Conservation (phyloP, 352 stramenopile genomes). For the Elongisporangium undulatum region DNA sequence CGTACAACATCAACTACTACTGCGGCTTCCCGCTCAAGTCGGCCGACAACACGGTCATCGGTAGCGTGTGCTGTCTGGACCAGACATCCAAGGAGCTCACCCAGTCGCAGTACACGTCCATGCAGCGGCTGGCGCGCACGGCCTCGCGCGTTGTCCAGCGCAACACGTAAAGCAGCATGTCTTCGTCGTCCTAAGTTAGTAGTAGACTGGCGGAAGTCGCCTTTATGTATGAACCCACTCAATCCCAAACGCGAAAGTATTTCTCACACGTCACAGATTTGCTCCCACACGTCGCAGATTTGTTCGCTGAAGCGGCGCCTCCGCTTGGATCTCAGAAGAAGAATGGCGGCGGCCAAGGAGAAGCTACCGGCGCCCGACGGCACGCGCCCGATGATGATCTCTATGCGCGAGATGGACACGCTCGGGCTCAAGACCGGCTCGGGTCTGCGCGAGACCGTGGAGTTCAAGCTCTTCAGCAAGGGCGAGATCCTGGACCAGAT, state of each 20-base stretch:
- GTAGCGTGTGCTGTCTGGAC: slow-evolving; percentile 57
- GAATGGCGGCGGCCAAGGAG: slow-evolving; percentile 19
- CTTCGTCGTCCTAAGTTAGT: not conserved
- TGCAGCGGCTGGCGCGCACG: slow-evolving; percentile 46
- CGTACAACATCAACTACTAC: slow-evolving; percentile 60
- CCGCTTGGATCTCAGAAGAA: not conserved
- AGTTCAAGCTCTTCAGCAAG: slow-evolving; percentile 67
- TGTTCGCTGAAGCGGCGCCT: not conserved
- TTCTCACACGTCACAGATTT: not conserved
- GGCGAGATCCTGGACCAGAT: slow-evolving; percentile 72
- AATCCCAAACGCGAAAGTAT: not conserved
- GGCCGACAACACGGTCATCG: slow-evolving; percentile 43
- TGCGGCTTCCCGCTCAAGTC: slow-evolving; percentile 62
- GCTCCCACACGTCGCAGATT: not conserved
- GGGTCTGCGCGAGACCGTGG: slow-evolving; percentile 68
- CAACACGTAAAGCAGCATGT: not conserved
- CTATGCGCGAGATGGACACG: slow-evolving; percentile 83
- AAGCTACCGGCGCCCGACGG: slow-evolving; percentile 53
- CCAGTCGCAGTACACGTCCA: slow-evolving; percentile 47
- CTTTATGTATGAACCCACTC: not conserved
- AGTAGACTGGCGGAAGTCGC: not conserved
- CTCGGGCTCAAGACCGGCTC: slow-evolving; percentile 75
- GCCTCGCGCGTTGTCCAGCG: slow-evolving; percentile 39
- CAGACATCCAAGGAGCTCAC: slow-evolving; percentile 40
- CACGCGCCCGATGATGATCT: slow-evolving; percentile 81